Evolutionary conservation across 1,139 yeast genomes (phyloP), one percentile per base, ranked within the genome.

Genomic region (Trichomonascaceae sp.): DNA sequence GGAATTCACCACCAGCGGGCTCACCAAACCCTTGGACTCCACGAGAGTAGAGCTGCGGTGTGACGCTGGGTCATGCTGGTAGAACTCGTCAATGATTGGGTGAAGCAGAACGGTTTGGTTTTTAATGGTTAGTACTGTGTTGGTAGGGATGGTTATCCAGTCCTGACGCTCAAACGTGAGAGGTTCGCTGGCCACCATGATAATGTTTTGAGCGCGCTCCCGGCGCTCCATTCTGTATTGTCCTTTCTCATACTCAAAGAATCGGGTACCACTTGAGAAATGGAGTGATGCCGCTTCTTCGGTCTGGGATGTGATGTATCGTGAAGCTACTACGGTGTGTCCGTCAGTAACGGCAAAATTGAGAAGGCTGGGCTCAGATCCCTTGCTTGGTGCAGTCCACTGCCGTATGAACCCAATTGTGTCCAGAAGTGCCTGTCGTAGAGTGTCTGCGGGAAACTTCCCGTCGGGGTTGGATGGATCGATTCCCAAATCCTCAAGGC

Each of bases 261-360:
- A 89, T 37, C 77, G 71, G 9, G 95, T 80, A 0, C 98, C 98
- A 9, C 94, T 79, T 41, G 94, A 80, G 56, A 89, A 89, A 60
- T 89, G 94, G 40, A 89, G 60, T 2, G 96, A 84, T 0, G 98
- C 97, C 0, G 97, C 97, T 59, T 87, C 97, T 51, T 89, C 95
- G 0, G 82, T 77, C 47, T 71, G 72, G 4, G 95, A 82, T 0
- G 94, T 79, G 37, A 89, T 78, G 52, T 89, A 89, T 34, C 98
- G 65, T 15, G 93, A 75, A 2, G 84, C 85, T 8, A 87, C 92
- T 5, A 87, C 82, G n/a, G 81, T 69, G 33, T 72, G 71, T 6
- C 97, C 97, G 54, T 89, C 97, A 0, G 97, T 87, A 5, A 87
- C 85, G 0, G 98, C 98, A 56, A 89, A 82, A 54, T 89, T 89